A percentile compares a stretch with the other conserved stretches of the same genome.
phyloP scores from a whole-genome alignment of 768 basidiomycete genomes.

The Steccherinum ochraceum region DNA sequence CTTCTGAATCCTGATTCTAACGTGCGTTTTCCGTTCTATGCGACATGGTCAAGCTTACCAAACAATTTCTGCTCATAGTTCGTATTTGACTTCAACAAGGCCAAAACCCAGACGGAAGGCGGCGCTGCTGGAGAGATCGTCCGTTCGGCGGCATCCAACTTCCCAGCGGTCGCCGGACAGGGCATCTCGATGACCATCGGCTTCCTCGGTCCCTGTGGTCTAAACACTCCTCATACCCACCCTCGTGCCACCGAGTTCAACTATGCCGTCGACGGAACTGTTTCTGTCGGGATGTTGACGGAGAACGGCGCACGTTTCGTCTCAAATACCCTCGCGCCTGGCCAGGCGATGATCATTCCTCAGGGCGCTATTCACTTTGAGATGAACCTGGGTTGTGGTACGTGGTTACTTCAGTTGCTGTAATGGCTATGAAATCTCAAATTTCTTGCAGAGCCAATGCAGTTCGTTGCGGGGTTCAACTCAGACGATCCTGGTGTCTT shows the following conservation, averaged over 20 bases:
- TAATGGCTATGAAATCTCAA: background rate
- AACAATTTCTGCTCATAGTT: too few relatives aligned
- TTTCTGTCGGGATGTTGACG: conserved; percentile 18
- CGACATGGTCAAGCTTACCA: background rate
- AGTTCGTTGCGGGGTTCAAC: conserved; percentile 24
- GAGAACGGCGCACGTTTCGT: conserved; percentile 27
- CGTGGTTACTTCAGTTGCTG: background rate
- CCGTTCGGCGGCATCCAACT: conserved; percentile 17
- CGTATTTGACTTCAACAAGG: background rate
- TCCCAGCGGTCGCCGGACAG: conserved; percentile 22
- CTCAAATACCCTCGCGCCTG: conserved; percentile 16
- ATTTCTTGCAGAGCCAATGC: conserved; percentile 11
- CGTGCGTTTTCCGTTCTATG: background rate
- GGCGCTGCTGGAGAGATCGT: conserved; percentile 21
- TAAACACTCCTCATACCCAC: conserved; percentile 30
- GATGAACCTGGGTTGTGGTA: conserved; percentile 21
- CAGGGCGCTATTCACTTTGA: conserved; percentile 26
- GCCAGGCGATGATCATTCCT: conserved; percentile 20
- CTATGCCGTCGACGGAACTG: conserved; percentile 23
- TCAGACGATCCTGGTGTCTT: conserved; percentile 22
- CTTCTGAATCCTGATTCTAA: conserved; percentile 2
- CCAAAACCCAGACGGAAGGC: background rate
- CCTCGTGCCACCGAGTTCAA: conserved; percentile 29
- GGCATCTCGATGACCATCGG: conserved; percentile 22
- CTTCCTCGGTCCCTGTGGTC: conserved; percentile 24